Evolutionary conservation across 108 stramenopile species (phyloP).

Genomic region (Nitzschia palea): DNA sequence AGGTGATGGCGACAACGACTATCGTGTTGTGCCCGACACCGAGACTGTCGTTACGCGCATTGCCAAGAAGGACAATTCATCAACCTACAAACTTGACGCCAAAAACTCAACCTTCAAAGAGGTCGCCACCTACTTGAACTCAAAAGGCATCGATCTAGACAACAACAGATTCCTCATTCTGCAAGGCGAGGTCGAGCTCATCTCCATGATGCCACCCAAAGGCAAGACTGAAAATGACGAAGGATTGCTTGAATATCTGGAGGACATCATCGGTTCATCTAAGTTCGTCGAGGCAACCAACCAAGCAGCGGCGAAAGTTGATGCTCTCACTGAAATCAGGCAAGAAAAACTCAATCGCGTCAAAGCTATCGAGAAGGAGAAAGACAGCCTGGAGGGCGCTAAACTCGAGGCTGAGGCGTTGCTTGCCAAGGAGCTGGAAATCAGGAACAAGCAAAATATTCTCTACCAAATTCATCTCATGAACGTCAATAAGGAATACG

Average conservation of each 20-base stretch:
- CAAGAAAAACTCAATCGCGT: slow-evolving; percentile 95
- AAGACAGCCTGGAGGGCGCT: slow-evolving; percentile 84
- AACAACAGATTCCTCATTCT: slow-evolving; percentile 99
- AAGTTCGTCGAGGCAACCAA: slow-evolving; percentile 90
- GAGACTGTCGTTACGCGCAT: slow-evolving; percentile 84
- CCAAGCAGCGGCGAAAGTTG: slow-evolving; percentile 81
- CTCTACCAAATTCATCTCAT: slow-evolving; percentile 80
- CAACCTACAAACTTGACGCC: slow-evolving; percentile 89
- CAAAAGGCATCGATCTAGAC: slow-evolving; percentile 95
- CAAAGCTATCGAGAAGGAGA: slow-evolving; percentile 96
- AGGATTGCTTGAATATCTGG: slow-evolving; percentile 97
- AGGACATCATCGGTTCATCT: slow-evolving; percentile 98
- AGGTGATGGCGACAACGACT: slow-evolving; percentile 82
- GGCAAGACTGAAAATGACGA: slow-evolving; percentile 93
- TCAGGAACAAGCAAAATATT: slow-evolving; percentile 88
- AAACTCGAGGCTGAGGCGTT: slow-evolving; percentile 89
- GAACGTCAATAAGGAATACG: slow-evolving; percentile 39
- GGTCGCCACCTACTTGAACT: slow-evolving; percentile 78
- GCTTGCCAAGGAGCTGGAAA: slow-evolving; percentile 81
- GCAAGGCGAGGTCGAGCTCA: slow-evolving; percentile 99
- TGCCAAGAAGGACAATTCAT: slow-evolving; percentile 84
- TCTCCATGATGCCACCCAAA: slow-evolving; percentile 99
- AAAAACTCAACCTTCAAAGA: slow-evolving; percentile 87
- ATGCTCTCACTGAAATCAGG: slow-evolving; percentile 73
- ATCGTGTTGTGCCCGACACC: slow-evolving; percentile 74